These are phyloP conservation scores for Chaetomidium leptoderma DNA, from an alignment of 495 filamentous ascomycete species.

Conservation along the genomic window DNA sequence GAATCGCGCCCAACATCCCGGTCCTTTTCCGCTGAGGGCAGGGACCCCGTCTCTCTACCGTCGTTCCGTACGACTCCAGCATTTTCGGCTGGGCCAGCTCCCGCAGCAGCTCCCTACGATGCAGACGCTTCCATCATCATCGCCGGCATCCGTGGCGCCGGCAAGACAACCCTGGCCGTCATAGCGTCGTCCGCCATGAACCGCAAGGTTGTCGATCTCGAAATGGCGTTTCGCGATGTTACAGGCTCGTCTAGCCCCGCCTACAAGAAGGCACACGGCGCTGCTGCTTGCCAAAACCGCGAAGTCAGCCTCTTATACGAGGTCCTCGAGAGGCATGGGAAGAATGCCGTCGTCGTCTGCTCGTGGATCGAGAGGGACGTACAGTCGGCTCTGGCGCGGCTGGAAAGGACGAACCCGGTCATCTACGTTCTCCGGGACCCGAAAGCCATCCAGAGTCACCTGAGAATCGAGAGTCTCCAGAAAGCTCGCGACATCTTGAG, in stretches of 20 bases:
- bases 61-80: not conserved
- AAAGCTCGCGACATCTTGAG: conserved; percentile 46
- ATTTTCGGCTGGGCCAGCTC: not conserved
- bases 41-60: conserved; percentile 2
- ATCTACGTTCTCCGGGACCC: conserved; percentile 63
- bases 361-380: conserved; percentile 52
- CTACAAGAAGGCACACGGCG: conserved; percentile 56
- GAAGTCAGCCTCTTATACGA: conserved; percentile 54
- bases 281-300: conserved; percentile 50
- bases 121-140: conserved; percentile 61
- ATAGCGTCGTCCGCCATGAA: conserved; percentile 61
- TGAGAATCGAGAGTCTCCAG: conserved; percentile 51
- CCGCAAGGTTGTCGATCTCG: conserved; percentile 59
- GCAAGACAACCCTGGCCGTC: conserved; percentile 66
- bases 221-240: conserved; percentile 56
- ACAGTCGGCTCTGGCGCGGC: conserved; percentile 51
- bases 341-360: conserved; percentile 62
- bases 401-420: conserved; percentile 58
- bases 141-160: conserved; percentile 64
- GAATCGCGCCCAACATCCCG: conserved; percentile 6
- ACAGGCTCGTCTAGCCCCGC: conserved; percentile 55
- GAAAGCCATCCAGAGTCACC: conserved; percentile 54
- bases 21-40: conserved; percentile 2
- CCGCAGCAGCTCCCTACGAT: conserved; percentile 37
- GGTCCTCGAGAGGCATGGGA: conserved; percentile 56